A percentile compares a stretch with the other conserved stretches of the same genome.
These are phyloP conservation scores for Gossypium schwendimanii DNA, from an alignment of 441 rosid genomes.

Conservation along the genomic window DNA sequence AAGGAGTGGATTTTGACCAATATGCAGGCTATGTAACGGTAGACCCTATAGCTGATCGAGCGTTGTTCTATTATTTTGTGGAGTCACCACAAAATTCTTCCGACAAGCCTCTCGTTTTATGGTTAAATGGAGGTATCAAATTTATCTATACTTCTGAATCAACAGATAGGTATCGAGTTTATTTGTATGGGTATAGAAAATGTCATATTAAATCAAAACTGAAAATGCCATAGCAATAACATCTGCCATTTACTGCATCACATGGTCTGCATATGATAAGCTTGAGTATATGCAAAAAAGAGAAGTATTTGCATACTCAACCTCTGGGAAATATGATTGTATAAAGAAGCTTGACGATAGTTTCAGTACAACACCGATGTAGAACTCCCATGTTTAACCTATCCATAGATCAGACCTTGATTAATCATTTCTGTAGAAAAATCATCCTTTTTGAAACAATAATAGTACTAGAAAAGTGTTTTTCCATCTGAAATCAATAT, in stretches of 20 bases:
- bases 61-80: slow-evolving; percentile 30
- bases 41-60: slow-evolving; percentile 22
- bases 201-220: not conserved
- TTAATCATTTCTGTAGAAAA: not conserved
- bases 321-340: not conserved
- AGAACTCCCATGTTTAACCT: not conserved
- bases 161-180: not conserved
- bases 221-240: not conserved
- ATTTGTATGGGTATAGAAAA: not conserved
- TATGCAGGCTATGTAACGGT: slow-evolving; percentile 32
- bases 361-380: not conserved
- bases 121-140: slow-evolving; percentile 32
- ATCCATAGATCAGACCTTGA: not conserved
- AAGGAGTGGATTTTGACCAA: slow-evolving; percentile 24
- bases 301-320: not conserved
- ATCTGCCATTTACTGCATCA: not conserved
- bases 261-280: not conserved
- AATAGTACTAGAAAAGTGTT: not conserved
- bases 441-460: not conserved
- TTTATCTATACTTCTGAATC: not conserved
- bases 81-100: slow-evolving; percentile 28
- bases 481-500: not conserved
- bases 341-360: not conserved
- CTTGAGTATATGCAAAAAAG: not conserved
- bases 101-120: slow-evolving; percentile 27